phyloP scores from a whole-genome alignment of 2,329 filamentous ascomycete species.

The Elsinoe fawcettii region DNA sequence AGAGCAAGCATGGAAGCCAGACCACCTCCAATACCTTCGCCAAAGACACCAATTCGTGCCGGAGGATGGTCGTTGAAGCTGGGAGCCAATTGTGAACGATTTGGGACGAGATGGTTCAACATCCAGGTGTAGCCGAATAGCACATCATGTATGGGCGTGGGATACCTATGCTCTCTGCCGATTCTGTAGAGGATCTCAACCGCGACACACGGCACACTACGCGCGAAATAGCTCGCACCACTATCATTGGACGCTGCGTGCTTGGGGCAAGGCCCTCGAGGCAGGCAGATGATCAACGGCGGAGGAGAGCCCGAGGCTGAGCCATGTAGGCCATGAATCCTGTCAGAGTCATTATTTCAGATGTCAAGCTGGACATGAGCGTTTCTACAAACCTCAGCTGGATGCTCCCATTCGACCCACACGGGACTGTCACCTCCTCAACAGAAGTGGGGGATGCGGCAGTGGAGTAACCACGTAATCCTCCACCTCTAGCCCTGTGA shows the following conservation, averaged over 20 bases:
- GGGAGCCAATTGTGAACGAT: slow-evolving; percentile 22
- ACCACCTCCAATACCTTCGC: slow-evolving; percentile 41
- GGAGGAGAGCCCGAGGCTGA: slow-evolving; percentile 20
- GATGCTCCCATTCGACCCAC: slow-evolving; percentile 37
- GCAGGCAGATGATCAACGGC: slow-evolving; percentile 37
- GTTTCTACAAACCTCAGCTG: slow-evolving; percentile 31
- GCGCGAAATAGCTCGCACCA: slow-evolving; percentile 26
- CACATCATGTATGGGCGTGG: slow-evolving; percentile 42
- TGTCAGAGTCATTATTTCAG: background rate
- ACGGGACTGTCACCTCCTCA: slow-evolving; percentile 25
- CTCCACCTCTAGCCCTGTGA: background rate
- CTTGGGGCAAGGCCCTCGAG: slow-evolving; percentile 33
- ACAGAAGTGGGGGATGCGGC: background rate
- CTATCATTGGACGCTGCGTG: slow-evolving; percentile 26
- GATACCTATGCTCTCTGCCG: slow-evolving; percentile 30
- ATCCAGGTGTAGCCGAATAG: slow-evolving; percentile 43
- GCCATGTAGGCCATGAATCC: slow-evolving; percentile 30
- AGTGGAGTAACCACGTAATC: background rate
- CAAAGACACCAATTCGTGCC: slow-evolving; percentile 37
- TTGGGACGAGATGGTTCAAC: slow-evolving; percentile 30
- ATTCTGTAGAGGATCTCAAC: slow-evolving; percentile 41
- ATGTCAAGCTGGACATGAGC: background rate
- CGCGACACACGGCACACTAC: slow-evolving; percentile 33
- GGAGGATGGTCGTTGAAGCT: slow-evolving; percentile 24
- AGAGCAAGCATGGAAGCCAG: slow-evolving; percentile 43